These are phyloP conservation scores for Candida nanaspora DNA, from an alignment of 805 yeast genomes.

Conservation along the genomic window DNA sequence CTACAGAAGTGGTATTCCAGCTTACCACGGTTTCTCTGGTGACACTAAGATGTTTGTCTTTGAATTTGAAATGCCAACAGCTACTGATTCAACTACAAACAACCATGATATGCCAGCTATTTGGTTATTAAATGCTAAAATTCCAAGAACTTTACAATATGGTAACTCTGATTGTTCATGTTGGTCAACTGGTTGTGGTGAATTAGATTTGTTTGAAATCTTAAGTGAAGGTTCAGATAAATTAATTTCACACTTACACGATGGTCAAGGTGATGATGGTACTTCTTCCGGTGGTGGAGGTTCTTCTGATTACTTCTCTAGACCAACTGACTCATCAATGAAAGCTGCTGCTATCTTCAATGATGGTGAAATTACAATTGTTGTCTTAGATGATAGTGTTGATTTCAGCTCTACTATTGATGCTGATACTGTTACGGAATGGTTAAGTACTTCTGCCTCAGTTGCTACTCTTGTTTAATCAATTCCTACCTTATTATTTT, in stretches of 20 bases:
- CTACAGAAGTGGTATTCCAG: constrained; percentile 81
- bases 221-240: constrained; percentile 64
- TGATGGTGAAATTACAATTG: constrained; percentile 48
- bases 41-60: constrained; percentile 77
- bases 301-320: constrained; percentile 78
- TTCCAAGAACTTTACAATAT: constrained; percentile 95
- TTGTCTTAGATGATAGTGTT: constrained; percentile 45
- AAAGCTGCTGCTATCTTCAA: constrained; percentile 88
- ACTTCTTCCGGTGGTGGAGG: constrained; percentile 61
- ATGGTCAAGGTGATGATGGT: constrained; percentile 65
- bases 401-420: constrained; percentile 49
- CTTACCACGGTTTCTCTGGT: constrained; percentile 93
- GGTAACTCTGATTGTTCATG: constrained; percentile 84
- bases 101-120: constrained; percentile 97
- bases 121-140: constrained; percentile 92
- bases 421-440: constrained; percentile 46
- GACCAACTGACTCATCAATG: constrained; percentile 74
- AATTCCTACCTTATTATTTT: background rate
- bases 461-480: background rate
- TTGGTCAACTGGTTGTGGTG: constrained; percentile 98
- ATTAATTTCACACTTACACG: constrained; percentile 77
- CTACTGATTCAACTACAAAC: constrained; percentile 34
- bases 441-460: constrained; percentile 52
- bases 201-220: constrained; percentile 89
- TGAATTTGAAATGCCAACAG: constrained; percentile 88